Base-by-base conservation (phyloP, 176 grass and related monocot genomes). In the Chloris gayana region DNA sequence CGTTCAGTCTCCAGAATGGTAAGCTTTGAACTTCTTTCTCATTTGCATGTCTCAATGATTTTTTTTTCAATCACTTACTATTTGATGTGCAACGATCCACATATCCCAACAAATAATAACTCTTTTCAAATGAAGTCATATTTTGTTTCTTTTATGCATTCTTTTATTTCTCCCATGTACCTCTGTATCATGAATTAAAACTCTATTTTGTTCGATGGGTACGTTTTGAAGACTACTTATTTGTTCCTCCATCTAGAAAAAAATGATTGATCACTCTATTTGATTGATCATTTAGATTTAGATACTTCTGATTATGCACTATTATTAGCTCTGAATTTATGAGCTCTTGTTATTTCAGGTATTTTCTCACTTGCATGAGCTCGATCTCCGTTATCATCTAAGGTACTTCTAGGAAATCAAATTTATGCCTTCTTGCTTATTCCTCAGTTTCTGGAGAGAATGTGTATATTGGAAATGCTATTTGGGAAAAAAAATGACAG, bases 311-410 rank as follows among this genome's bases (percentile, higher is more conserved):
- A 80, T 86, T 73, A 54, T 44, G 54, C 8, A 7, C 22, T 53
- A 65, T 72, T 80, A 56, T 64, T 78, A 51, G 29, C 62, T 54
- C 26, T 79, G 56, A 31, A 63, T 72, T 69, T 80, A 14, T 89
- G 46, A 38, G 30, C 58, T 84, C 57, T 71, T 72, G 9, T 7
- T 64, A 34, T 81, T 87, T 66, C 67, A 98, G 95, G 95, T 98
- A 61, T 98, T 98, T 85, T 83, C 86, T 81, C 95, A 98, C 81
- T 83, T 98, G 69, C 95, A 98, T 85, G 92, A 98, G 47, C 95
- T 98, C 85, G 95, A 98, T 92, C 89, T 98, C 83, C 92, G 92
- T 38, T 98, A 98, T 87, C 95, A 98, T 87, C 71, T 98, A 70
- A 98, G 91, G 95, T 98, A 91, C 33, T 70, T 60, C 8, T 58